These are phyloP conservation scores for Thermoascus crustaceus DNA, from an alignment of 2,329 filamentous ascomycete genomes.

Conservation along the genomic window DNA sequence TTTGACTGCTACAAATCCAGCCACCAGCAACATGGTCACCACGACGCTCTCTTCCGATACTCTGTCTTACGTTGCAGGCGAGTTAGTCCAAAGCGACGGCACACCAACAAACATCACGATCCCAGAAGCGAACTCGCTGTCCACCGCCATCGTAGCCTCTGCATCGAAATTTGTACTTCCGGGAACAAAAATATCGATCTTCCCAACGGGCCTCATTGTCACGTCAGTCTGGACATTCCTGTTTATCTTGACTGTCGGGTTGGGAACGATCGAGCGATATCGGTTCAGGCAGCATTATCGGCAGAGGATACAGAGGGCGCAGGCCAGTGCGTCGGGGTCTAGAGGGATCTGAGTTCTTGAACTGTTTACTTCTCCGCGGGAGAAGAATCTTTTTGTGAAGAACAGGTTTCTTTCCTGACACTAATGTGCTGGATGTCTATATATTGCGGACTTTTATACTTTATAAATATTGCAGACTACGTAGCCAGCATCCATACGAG, in stretches of 20 bases:
- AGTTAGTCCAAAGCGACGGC: slow-evolving; percentile 16
- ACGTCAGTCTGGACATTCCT: slow-evolving; percentile 24
- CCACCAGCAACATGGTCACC: slow-evolving; percentile 9
- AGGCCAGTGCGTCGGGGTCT: background rate
- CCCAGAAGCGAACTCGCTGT: slow-evolving; percentile 13
- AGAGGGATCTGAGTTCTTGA: background rate
- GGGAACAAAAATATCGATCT: slow-evolving; percentile 23
- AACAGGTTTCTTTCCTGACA: too few relatives aligned
- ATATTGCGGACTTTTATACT: too few relatives aligned
- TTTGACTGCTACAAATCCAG: slow-evolving; percentile 17
- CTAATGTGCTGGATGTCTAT: too few relatives aligned
- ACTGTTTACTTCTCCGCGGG: too few relatives aligned
- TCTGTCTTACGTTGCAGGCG: slow-evolving; percentile 29
- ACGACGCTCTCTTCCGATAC: slow-evolving; percentile 26
- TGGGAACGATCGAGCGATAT: slow-evolving; percentile 25
- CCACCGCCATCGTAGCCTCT: slow-evolving; percentile 15
- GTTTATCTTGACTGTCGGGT: slow-evolving; percentile 23
- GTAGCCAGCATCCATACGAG: too few relatives aligned
- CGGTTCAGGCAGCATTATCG: slow-evolving; percentile 26
- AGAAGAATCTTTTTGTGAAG: too few relatives aligned
- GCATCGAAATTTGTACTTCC: slow-evolving; percentile 24
- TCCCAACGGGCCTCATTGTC: slow-evolving; percentile 24
- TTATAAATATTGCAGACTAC: too few relatives aligned
- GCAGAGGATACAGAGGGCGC: slow-evolving; percentile 12
- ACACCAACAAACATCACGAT: slow-evolving; percentile 17